Percentiles rank a stretch among this genome's conserved stretches.
Conservation (phyloP, 352 stramenopile species). For the Pythium pyrilobum region DNA sequence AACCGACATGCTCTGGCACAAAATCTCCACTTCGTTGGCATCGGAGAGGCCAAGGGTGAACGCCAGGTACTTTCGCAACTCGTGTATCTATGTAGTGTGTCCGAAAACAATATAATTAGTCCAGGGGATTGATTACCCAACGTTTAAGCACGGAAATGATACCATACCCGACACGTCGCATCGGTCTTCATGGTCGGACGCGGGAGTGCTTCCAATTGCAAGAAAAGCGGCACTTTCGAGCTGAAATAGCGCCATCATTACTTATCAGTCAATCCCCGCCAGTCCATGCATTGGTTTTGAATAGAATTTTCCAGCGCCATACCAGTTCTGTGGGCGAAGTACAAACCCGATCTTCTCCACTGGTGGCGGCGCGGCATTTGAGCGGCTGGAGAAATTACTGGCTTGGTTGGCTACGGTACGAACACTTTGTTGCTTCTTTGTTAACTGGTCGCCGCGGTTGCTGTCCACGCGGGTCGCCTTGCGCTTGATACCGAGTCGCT, state of each 20-base stretch:
- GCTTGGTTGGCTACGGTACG: background rate
- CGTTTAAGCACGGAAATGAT: background rate
- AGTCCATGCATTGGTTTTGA: background rate
- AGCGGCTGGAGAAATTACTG: background rate
- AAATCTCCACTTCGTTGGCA: slow-evolving; percentile 49
- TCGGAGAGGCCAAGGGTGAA: slow-evolving; percentile 33
- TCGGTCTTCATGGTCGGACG: background rate
- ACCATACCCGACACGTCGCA: background rate
- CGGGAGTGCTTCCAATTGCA: background rate
- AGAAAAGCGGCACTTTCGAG: background rate
- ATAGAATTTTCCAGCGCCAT: background rate
- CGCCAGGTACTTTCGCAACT: slow-evolving; percentile 58
- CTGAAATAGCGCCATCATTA: background rate
- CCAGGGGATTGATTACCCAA: too few species aligned
- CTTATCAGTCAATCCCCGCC: background rate
- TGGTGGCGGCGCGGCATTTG: background rate
- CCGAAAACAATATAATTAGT: background rate
- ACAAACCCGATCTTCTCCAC: background rate
- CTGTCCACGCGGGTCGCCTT: slow-evolving; percentile 19
- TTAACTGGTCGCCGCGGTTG: background rate
- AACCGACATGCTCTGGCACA: slow-evolving; percentile 39
- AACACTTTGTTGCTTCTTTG: background rate
- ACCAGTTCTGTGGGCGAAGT: background rate
- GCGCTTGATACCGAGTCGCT: slow-evolving; percentile 47
- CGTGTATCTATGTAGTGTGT: slow-evolving; percentile 40